These are phyloP conservation scores for Vitis rotundifolia DNA, from an alignment of 164 flowering plant genomes.

Conservation along the genomic window DNA sequence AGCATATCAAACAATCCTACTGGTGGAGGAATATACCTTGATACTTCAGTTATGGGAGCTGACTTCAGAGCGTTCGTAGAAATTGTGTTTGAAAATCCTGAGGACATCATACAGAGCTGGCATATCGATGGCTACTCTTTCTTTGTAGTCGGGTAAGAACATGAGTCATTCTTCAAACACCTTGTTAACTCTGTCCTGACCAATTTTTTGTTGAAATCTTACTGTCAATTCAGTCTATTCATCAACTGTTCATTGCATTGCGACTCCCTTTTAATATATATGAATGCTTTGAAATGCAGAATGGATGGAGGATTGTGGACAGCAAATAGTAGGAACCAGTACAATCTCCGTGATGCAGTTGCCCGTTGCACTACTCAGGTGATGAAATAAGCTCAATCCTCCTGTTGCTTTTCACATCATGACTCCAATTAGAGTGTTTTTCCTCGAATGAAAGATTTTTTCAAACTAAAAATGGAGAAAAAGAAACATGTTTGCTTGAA, in stretches of 20 bases:
- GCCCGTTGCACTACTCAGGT: conserved; percentile 78
- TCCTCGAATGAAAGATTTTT: too few species aligned
- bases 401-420: too few species aligned
- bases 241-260: too few species aligned
- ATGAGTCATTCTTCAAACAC: not conserved
- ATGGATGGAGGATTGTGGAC: conserved; percentile 91
- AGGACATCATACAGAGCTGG: conserved; percentile 66
- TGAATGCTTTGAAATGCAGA: conserved; percentile 36
- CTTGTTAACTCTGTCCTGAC: too few species aligned
- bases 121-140: conserved; percentile 82
- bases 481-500: too few species aligned
- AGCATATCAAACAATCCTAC: conserved; percentile 62
- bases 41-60: conserved; percentile 71
- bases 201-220: too few species aligned
- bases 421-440: too few species aligned
- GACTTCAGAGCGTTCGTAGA: conserved; percentile 73
- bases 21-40: conserved; percentile 59
- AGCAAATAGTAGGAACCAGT: conserved; percentile 45
- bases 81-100: conserved; percentile 67
- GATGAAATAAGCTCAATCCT: not conserved
- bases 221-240: too few species aligned
- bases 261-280: too few species aligned
- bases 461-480: too few species aligned
- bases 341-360: conserved; percentile 83
- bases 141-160: conserved; percentile 82